These are phyloP conservation scores for Tremella yokohamensis DNA, from an alignment of 768 basidiomycete species.

Conservation along the genomic window DNA sequence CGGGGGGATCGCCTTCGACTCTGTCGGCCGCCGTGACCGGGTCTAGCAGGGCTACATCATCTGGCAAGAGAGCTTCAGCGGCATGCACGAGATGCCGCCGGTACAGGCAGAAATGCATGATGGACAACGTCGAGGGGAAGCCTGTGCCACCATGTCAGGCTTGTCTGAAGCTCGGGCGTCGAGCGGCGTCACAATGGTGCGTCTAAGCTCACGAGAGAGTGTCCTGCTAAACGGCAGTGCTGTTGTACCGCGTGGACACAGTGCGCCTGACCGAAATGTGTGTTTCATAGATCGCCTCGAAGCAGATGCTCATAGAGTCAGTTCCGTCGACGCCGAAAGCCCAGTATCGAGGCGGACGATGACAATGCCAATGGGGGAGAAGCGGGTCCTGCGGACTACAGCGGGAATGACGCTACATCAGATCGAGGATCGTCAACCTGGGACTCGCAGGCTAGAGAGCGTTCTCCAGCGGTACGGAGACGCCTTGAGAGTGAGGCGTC, in stretches of 20 bases:
- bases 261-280: constrained; percentile 9
- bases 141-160: background rate
- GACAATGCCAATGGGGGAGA: background rate
- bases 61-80: constrained; percentile 4
- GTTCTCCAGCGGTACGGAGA: no score
- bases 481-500: no score
- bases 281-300: background rate
- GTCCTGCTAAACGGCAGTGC: background rate
- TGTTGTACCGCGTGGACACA: constrained; percentile 1
- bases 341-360: background rate
- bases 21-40: background rate
- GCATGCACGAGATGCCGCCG: constrained; percentile 10
- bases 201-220: background rate
- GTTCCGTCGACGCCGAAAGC: constrained; percentile 4
- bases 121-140: background rate
- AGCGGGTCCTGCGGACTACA: no score
- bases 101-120: constrained; percentile 6
- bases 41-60: background rate
- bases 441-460: no score
- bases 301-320: background rate
- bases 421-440: no score
- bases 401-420: no score
- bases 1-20: no score
- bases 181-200: background rate
- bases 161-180: background rate